Conservation (phyloP, 129 eudicot genomes). For the Lactuca sativa region DNA sequence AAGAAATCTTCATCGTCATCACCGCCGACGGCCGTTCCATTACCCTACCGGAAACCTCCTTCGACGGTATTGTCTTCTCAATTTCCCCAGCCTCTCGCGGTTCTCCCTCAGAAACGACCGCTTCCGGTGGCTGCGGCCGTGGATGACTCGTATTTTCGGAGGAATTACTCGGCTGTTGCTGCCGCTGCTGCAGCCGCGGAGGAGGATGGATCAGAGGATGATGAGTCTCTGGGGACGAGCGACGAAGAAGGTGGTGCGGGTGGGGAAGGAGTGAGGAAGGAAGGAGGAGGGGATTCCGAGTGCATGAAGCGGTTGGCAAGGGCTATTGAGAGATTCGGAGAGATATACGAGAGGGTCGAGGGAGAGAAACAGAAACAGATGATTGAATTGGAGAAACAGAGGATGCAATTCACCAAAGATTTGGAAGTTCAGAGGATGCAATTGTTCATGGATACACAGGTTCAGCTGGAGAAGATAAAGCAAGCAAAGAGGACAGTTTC, state of each 20-base stretch:
- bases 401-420: slow-evolving; percentile 92
- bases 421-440: slow-evolving; percentile 92
- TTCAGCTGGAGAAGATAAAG: slow-evolving; percentile 84
- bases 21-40: slow-evolving; percentile 40
- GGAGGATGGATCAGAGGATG: slow-evolving; percentile 47
- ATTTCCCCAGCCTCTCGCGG: slow-evolving; percentile 35
- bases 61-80: slow-evolving; percentile 25
- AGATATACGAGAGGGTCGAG: slow-evolving; percentile 78
- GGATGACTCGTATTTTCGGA: slow-evolving; percentile 66
- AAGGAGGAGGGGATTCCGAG: slow-evolving; percentile 36
- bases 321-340: slow-evolving; percentile 80
- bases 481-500: slow-evolving; percentile 65
- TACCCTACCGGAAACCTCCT: slow-evolving; percentile 35
- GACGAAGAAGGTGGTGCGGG: slow-evolving; percentile 43
- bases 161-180: slow-evolving; percentile 84
- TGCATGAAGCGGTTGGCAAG: slow-evolving; percentile 67
- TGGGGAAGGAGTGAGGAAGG: slow-evolving; percentile 29
- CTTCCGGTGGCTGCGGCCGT: slow-evolving; percentile 29
- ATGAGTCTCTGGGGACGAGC: slow-evolving; percentile 34
- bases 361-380: slow-evolving; percentile 79
- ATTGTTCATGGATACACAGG: slow-evolving; percentile 82
- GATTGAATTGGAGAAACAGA: slow-evolving; percentile 85
- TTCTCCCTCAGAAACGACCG: slow-evolving; percentile 49
- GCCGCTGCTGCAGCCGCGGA: slow-evolving; percentile 91
- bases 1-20: slow-evolving; percentile 41